Conservation (phyloP, 2,329 filamentous ascomycete genomes). For the Xenoacremonium recifei region DNA sequence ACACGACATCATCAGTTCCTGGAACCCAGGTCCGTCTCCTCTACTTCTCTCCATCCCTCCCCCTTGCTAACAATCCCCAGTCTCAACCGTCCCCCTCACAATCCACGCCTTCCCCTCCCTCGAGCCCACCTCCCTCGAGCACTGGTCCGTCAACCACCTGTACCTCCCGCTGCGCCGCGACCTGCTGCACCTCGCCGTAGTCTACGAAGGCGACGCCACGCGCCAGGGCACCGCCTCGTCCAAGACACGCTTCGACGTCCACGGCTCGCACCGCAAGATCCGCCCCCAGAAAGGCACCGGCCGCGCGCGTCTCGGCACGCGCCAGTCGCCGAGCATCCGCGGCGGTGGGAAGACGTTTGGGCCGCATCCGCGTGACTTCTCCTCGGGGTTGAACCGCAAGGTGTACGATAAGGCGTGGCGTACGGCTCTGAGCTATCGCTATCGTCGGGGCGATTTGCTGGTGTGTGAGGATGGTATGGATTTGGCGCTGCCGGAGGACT, state of each 20-base stretch:
- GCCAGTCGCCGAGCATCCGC: conserved; percentile 75
- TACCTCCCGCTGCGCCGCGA: conserved; percentile 85
- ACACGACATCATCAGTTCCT: conserved; percentile 38
- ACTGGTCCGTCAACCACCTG: conserved; percentile 80
- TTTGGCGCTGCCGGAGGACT: conserved; percentile 56
- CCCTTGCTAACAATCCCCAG: conserved; percentile 30
- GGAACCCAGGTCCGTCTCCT: conserved; percentile 43
- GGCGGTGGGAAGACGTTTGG: conserved; percentile 89
- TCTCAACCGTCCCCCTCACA: conserved; percentile 72
- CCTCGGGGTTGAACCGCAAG: conserved; percentile 78
- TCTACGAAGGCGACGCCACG: conserved; percentile 88
- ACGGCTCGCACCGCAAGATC: conserved; percentile 80
- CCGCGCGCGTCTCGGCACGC: conserved; percentile 73
- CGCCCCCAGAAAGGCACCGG: conserved; percentile 86
- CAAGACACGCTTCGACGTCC: conserved; percentile 80
- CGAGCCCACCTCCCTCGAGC: conserved; percentile 75
- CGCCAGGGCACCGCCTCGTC: conserved; percentile 82
- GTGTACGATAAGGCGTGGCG: conserved; percentile 95
- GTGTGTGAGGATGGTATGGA: conserved; percentile 79
- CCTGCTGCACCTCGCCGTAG: conserved; percentile 85
- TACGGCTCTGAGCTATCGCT: conserved; percentile 89
- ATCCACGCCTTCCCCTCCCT: conserved; percentile 88
- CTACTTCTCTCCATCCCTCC: background rate
- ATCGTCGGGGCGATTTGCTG: conserved; percentile 80
- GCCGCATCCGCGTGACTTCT: conserved; percentile 90